Percentiles rank a stretch among this genome's conserved stretches.
These are phyloP conservation scores for Xylaria sp. DNA, from an alignment of 2,329 filamentous ascomycete species.

Conservation along the genomic window DNA sequence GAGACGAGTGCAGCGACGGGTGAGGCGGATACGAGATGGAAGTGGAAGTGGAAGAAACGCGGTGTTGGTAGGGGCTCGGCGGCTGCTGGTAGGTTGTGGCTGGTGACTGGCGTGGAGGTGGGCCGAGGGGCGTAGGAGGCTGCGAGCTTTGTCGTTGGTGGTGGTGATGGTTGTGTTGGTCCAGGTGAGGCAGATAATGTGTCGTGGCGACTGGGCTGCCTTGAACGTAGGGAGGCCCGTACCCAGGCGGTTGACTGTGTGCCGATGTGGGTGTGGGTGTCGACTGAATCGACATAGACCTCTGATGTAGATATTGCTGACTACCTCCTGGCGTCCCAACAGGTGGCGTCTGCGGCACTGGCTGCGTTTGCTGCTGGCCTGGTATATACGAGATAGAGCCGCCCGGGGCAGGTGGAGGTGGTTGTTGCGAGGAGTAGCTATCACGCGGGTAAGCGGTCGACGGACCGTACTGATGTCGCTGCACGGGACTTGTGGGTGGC, in stretches of 20 bases:
- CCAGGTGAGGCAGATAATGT: constrained; percentile 43
- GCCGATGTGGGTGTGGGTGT: constrained; percentile 64
- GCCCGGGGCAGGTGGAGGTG: constrained; percentile 38
- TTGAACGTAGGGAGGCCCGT: constrained; percentile 53
- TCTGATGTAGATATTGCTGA: constrained; percentile 43
- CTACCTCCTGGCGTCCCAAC: constrained; percentile 47
- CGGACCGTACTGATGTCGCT: constrained; percentile 56
- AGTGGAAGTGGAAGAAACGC: constrained; percentile 40
- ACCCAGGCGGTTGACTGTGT: constrained; percentile 58
- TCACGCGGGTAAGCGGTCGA: constrained; percentile 46
- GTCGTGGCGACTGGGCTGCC: constrained; percentile 55
- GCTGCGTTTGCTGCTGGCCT: constrained; percentile 35
- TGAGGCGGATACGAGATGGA: constrained; percentile 34
- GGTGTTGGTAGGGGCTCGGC: constrained; percentile 63
- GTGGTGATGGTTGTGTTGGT: constrained; percentile 35
- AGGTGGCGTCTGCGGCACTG: constrained; percentile 54
- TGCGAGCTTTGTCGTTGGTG: constrained; percentile 56
- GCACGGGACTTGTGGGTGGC: constrained; percentile 48
- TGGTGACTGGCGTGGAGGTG: constrained; percentile 47
- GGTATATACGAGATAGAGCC: constrained; percentile 44
- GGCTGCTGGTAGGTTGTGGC: constrained; percentile 51
- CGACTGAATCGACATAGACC: constrained; percentile 62
- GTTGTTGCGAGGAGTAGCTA: constrained; percentile 46
- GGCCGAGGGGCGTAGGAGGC: constrained; percentile 55
- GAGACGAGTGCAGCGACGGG: constrained; percentile 36